Evolutionary conservation across 2,329 filamentous ascomycete species (phyloP).

Genomic region (Nakataea oryzae): DNA sequence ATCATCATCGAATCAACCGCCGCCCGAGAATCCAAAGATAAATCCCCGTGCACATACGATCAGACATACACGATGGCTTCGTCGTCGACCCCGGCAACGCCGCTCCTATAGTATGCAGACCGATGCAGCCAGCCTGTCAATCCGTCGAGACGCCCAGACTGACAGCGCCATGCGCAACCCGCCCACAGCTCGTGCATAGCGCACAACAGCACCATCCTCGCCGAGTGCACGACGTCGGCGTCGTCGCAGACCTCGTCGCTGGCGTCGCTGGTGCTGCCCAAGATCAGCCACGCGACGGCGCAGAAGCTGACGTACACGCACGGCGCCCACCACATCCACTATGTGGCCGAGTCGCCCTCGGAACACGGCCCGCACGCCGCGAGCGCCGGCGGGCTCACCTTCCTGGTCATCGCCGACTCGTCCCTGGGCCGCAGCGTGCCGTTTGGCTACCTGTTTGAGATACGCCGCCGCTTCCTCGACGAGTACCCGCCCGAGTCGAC

Average conservation of each 20-base stretch:
- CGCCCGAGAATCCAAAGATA: not conserved
- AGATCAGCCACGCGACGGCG: constrained; percentile 70
- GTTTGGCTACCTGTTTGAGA: constrained; percentile 85
- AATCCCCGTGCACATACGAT: too few relatives aligned
- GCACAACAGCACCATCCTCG: constrained; percentile 82
- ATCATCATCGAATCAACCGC: not conserved
- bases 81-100: constrained; percentile 56
- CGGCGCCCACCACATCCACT: constrained; percentile 87
- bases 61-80: constrained; percentile 49
- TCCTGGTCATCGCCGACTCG: constrained; percentile 77
- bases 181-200: constrained; percentile 75
- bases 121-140: not conserved
- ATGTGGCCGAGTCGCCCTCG: constrained; percentile 75
- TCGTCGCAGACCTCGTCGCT: constrained; percentile 74
- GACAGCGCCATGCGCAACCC: not conserved
- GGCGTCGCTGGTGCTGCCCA: constrained; percentile 88
- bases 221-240: constrained; percentile 83
- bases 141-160: not conserved
- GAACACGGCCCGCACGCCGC: constrained; percentile 41
- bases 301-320: constrained; percentile 94
- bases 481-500: constrained; percentile 56
- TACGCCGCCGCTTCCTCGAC: constrained; percentile 76
- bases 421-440: constrained; percentile 78
- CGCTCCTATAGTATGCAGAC: constrained; percentile 58
- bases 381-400: constrained; percentile 75